A percentile compares a stretch with the other conserved stretches of the same genome.
phyloP scores from a whole-genome alignment of 2,329 filamentous ascomycete species.

The Xylariaceae sp. region DNA sequence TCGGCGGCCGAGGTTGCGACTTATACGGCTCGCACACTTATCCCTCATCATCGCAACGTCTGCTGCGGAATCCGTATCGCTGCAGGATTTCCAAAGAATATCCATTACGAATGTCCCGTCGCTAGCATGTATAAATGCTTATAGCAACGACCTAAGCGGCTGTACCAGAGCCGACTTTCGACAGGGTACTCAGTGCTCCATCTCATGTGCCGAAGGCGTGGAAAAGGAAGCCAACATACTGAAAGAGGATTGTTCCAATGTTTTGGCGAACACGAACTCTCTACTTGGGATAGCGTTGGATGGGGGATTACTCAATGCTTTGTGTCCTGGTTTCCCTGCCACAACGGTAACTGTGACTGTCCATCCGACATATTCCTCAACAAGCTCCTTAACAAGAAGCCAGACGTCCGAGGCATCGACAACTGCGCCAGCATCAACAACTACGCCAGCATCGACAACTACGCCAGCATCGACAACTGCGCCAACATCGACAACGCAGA shows the following conservation, averaged over 20 bases:
- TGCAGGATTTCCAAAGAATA: slow-evolving; percentile 28
- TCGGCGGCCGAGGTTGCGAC: slow-evolving; percentile 18
- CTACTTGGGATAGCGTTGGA: slow-evolving; percentile 24
- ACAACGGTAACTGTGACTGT: slow-evolving; percentile 23
- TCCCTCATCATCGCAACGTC: slow-evolving; percentile 19
- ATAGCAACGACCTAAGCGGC: slow-evolving; percentile 22
- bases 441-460: neutral
- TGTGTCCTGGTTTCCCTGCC: slow-evolving; percentile 23
- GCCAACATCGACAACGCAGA: slow-evolving; percentile 1
- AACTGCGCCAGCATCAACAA: slow-evolving; percentile 8
- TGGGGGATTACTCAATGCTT: slow-evolving; percentile 21
- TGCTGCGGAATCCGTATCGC: slow-evolving; percentile 21
- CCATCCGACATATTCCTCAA: slow-evolving; percentile 14
- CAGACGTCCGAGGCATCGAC: slow-evolving; percentile 11
- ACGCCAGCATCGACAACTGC: slow-evolving; percentile 5
- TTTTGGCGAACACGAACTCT: slow-evolving; percentile 21
- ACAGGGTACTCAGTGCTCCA: slow-evolving; percentile 23
- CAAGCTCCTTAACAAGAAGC: slow-evolving; percentile 15
- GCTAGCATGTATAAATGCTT: slow-evolving; percentile 24
- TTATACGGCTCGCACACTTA: slow-evolving; percentile 16
- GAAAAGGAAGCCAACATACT: slow-evolving; percentile 15
- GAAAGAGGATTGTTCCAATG: slow-evolving; percentile 17
- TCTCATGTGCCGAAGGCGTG: slow-evolving; percentile 25
- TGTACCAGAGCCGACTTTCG: slow-evolving; percentile 24
- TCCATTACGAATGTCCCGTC: slow-evolving; percentile 25